Conservation (phyloP, 495 filamentous ascomycete species). For the Platismatia glauca region DNA sequence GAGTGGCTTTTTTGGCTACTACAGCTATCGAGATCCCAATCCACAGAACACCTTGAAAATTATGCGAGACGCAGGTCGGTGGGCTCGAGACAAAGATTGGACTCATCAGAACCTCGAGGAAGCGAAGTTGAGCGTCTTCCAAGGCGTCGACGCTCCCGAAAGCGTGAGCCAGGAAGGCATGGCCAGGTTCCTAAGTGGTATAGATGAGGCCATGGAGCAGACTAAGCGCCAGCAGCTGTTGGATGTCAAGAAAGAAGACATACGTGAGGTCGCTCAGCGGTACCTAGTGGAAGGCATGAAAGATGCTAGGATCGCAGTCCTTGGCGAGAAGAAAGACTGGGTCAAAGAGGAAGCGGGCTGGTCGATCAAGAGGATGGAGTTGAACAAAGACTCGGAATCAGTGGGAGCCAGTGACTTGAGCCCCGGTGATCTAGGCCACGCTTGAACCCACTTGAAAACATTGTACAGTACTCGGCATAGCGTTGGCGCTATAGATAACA, state of each 20-base stretch:
- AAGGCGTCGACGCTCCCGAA: slow-evolving; percentile 85
- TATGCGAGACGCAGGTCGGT: slow-evolving; percentile 73
- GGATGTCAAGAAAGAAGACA: slow-evolving; percentile 74
- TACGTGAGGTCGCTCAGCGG: slow-evolving; percentile 69
- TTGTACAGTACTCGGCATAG: slow-evolving; percentile 19
- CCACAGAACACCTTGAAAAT: slow-evolving; percentile 78
- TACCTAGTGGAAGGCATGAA: slow-evolving; percentile 67
- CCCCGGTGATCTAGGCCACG: neutral
- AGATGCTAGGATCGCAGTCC: slow-evolving; percentile 52
- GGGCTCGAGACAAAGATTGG: slow-evolving; percentile 79
- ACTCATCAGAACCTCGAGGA: slow-evolving; percentile 83
- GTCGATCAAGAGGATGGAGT: slow-evolving; percentile 37
- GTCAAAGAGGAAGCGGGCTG: slow-evolving; percentile 41
- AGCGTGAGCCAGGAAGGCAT: slow-evolving; percentile 85
- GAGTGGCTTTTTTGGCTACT: slow-evolving; percentile 84
- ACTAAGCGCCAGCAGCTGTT: slow-evolving; percentile 74
- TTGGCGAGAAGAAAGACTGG: slow-evolving; percentile 82
- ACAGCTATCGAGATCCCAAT: slow-evolving; percentile 96
- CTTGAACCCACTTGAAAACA: neutral
- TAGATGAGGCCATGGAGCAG: slow-evolving; percentile 86
- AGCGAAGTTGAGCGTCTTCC: slow-evolving; percentile 91
- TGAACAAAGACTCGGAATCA: slow-evolving; percentile 22
- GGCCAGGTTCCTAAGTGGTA: slow-evolving; percentile 70
- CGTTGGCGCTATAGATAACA: slow-evolving; percentile 10
- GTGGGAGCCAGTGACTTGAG: slow-evolving; percentile 13